Percentiles rank a stretch among this genome's conserved stretches.
These are phyloP conservation scores for Phaeosphaeriaceae sp. DNA, from an alignment of 2,329 filamentous ascomycete genomes.

Conservation along the genomic window DNA sequence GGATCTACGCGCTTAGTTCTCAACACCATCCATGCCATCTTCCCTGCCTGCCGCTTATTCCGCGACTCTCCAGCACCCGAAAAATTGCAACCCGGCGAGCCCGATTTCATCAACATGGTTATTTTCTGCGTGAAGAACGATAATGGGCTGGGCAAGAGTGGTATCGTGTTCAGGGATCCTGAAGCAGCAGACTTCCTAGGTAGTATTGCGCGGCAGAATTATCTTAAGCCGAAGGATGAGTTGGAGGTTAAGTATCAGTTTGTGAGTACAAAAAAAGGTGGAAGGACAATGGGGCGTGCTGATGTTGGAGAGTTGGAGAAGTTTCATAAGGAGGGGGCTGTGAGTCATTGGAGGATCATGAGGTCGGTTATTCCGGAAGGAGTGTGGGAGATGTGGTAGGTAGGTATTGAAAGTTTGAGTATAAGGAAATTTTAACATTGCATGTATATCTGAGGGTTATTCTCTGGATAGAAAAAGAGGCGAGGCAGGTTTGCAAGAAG, in stretches of 20 bases:
- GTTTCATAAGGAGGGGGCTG: constrained; percentile 77
- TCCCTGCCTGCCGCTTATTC: constrained; percentile 90
- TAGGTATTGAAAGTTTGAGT: background rate
- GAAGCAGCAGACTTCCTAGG: constrained; percentile 70
- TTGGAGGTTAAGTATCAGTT: constrained; percentile 57
- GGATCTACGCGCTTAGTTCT: constrained; percentile 79
- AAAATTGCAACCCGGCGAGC: constrained; percentile 38
- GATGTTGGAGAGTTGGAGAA: constrained; percentile 70
- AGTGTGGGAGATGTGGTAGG: constrained; percentile 87
- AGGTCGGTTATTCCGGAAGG: constrained; percentile 75
- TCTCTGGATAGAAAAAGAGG: too few relatives aligned
- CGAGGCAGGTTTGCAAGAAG: too few relatives aligned
- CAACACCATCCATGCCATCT: constrained; percentile 80
- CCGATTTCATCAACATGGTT: constrained; percentile 93
- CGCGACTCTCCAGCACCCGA: constrained; percentile 71
- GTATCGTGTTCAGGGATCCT: constrained; percentile 71
- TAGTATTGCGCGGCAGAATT: constrained; percentile 72
- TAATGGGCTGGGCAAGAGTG: constrained; percentile 35
- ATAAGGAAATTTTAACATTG: too few relatives aligned
- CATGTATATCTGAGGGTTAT: too few relatives aligned
- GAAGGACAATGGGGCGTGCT: constrained; percentile 65
- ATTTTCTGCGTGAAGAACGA: constrained; percentile 83
- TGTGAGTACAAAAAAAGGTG: constrained; percentile 44
- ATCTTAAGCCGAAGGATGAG: constrained; percentile 75
- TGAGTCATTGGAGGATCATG: constrained; percentile 93